A percentile compares a stretch with the other conserved stretches of the same genome.
These are phyloP conservation scores for Cucurbita ficifolia DNA, from an alignment of 306 rosid species.

Conservation along the genomic window DNA sequence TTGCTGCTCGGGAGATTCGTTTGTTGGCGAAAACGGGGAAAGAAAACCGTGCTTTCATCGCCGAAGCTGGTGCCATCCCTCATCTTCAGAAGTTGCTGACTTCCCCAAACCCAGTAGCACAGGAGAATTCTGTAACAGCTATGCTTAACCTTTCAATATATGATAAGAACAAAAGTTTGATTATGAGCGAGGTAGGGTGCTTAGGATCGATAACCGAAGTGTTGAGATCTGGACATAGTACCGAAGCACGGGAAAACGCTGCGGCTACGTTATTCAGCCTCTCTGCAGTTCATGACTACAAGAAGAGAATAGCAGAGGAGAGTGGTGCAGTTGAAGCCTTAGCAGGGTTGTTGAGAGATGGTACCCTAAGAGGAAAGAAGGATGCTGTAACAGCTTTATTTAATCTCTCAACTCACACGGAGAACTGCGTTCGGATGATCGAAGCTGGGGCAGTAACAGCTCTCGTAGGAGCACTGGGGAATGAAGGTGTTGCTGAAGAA, in stretches of 20 bases:
- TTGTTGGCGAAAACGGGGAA: slow-evolving; percentile 77
- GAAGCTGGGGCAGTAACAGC: slow-evolving; percentile 70
- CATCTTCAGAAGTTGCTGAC: slow-evolving; percentile 47
- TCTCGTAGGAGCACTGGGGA: slow-evolving; percentile 55
- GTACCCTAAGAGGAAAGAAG: slow-evolving; percentile 81
- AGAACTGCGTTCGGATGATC: slow-evolving; percentile 61
- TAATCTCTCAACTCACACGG: slow-evolving; percentile 73
- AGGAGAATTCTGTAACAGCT: slow-evolving; percentile 90
- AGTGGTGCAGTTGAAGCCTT: slow-evolving; percentile 64
- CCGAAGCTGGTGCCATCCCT: slow-evolving; percentile 92
- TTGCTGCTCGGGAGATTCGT: slow-evolving; percentile 86
- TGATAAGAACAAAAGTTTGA: slow-evolving; percentile 71
- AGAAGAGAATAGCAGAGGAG: slow-evolving; percentile 75
- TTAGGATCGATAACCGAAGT: slow-evolving; percentile 59
- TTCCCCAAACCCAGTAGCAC: slow-evolving; percentile 57
- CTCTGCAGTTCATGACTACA: slow-evolving; percentile 76
- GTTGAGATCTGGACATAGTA: slow-evolving; percentile 65
- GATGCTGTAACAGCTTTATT: slow-evolving; percentile 89
- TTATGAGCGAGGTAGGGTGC: slow-evolving; percentile 72
- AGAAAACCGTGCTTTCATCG: slow-evolving; percentile 77
- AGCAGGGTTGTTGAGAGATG: slow-evolving; percentile 53
- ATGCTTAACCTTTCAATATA: slow-evolving; percentile 80
- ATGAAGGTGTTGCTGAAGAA: slow-evolving; percentile 83
- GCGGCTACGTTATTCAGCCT: slow-evolving; percentile 95
- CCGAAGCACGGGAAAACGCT: slow-evolving; percentile 87